Evolutionary conservation across 176 grass and related monocot genomes (phyloP), one percentile per base, ranked within the genome.

Genomic region (Poa annua): DNA sequence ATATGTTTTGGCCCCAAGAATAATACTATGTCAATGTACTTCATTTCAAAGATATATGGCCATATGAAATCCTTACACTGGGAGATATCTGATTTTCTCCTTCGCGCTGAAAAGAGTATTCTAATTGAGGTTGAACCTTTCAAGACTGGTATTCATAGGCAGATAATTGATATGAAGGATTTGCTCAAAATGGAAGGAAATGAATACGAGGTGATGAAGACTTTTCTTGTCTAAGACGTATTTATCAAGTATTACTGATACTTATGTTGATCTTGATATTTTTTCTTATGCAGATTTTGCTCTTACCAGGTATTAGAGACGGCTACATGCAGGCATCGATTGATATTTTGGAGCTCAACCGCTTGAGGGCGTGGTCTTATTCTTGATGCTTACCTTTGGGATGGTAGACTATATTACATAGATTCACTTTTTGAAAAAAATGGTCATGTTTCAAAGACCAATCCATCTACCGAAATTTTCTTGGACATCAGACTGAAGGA

Each of bases 331-430:
- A 85, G 81, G 81, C 77, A 88, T 83, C 84, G 70, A 66, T 92
- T 87, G 92, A 99, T 86, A 85, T 99, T 82, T 88, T 96, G 80
- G 88, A 99, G 77, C 89, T 99, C 50, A 99, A 99, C 63, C 87
- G 83, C 16, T 90, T 99, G 89, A 96, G 84, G 29, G 71, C 93
- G 91, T 75, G 73, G 73, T 83, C 91, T 99, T 80, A 75, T 99
- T 80, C 42, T 93, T 65, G 93, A 99, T 88, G 86, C 91, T 80
- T 93, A 93, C 68, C 80, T 80, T 69, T 99, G 96, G 96, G 93
- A 99, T 83, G 65, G 64, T 16, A 89, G 80, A 56, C 81, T 99
- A 34, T 87, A 75, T 78, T 84, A 86, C 69, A 42, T 99, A 26
- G 89, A 91, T 63, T 95, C 85, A 72, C 65, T 93, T 81, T 80